phyloP scores from a whole-genome alignment of 176 grass and related monocot genomes.

The Zea mays region Zm-B73-REFERENCE-NAM-5.0 NC_050100.1:198650001-198650500 shows the following conservation, averaged over 20 bases:
- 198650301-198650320: conserved; percentile 20
- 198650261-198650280: conserved; percentile 29
- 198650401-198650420: conserved; percentile 42
- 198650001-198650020: no score
- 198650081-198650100: conserved; percentile 23
- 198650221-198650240: conserved; percentile 50
- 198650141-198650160: conserved; percentile 15
- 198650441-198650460: conserved; percentile 48
- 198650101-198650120: conserved; percentile 4
- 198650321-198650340: conserved; percentile 35
- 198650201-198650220: conserved; percentile 52
- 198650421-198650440: conserved; percentile 24
- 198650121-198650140: background rate
- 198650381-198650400: conserved; percentile 37
- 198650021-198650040: no score
- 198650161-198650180: background rate
- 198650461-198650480: conserved; percentile 51
- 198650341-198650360: conserved; percentile 49
- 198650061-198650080: no score
- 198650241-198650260: conserved; percentile 55
- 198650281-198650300: conserved; percentile 38
- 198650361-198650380: conserved; percentile 29
- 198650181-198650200: conserved; percentile 17
- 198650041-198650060: no score
- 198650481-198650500: conserved; percentile 41